Conservation (phyloP, 768 basidiomycete species). For the Antrodiella citrinella region DNA sequence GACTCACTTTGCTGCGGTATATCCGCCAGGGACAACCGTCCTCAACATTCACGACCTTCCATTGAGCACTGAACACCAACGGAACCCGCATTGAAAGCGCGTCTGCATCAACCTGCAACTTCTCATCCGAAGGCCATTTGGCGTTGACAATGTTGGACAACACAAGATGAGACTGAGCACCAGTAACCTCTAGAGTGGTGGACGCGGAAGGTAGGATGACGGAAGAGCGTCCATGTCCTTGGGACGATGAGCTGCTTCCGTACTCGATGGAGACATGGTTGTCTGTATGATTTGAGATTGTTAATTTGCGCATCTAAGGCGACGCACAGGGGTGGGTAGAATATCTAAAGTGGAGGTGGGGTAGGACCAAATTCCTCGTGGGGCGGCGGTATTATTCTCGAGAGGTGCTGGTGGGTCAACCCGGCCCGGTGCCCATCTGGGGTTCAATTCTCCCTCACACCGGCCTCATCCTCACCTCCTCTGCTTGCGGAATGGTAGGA, state of each 20-base stretch:
- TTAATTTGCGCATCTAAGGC: not conserved
- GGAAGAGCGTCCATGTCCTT: not conserved
- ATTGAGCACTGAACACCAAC: constrained; percentile 28
- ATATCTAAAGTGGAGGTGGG: too few relatives aligned
- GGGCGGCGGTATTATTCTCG: too few relatives aligned
- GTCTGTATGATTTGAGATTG: constrained; percentile 8
- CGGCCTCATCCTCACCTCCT: too few relatives aligned
- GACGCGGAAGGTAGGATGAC: constrained; percentile 9
- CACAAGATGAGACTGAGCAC: constrained; percentile 1
- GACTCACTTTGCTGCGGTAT: constrained; percentile 46
- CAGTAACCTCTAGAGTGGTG: constrained; percentile 7
- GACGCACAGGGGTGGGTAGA: too few relatives aligned
- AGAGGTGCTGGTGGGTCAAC: too few relatives aligned
- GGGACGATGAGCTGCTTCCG: not conserved
- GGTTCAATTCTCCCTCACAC: too few relatives aligned
- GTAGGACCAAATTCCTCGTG: too few relatives aligned
- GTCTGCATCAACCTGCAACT: constrained; percentile 12
- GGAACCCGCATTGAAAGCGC: constrained; percentile 16
- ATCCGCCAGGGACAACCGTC: constrained; percentile 49
- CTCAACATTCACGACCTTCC: constrained; percentile 35
- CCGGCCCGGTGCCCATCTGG: too few relatives aligned
- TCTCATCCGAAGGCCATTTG: constrained; percentile 12
- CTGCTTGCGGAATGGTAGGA: too few relatives aligned
- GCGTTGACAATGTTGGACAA: constrained; percentile 7
- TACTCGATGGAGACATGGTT: constrained; percentile 3